phyloP scores from a whole-genome alignment of 495 filamentous ascomycete genomes.

The Penicillium verhagenii region DNA sequence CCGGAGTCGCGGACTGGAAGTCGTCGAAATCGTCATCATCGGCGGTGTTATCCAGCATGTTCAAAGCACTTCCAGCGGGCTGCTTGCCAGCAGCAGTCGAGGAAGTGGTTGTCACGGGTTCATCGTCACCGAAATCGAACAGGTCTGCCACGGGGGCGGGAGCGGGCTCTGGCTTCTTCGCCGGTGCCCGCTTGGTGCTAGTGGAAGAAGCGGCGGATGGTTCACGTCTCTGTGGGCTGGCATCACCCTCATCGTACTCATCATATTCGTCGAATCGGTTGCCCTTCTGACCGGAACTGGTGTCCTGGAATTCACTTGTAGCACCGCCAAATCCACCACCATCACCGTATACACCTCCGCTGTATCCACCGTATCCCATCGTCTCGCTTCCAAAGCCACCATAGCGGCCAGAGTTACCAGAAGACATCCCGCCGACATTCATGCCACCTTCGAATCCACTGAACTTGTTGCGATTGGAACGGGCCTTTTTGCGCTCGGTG shows the following conservation, averaged over 20 bases:
- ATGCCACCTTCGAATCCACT: slow-evolving; percentile 85
- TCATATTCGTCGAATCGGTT: slow-evolving; percentile 97
- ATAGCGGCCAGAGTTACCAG: slow-evolving; percentile 62
- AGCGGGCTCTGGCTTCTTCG: slow-evolving; percentile 71
- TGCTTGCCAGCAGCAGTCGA: slow-evolving; percentile 50
- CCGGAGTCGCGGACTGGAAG: slow-evolving; percentile 87
- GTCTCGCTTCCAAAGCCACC: slow-evolving; percentile 86
- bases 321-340: slow-evolving; percentile 28
- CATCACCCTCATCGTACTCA: slow-evolving; percentile 82
- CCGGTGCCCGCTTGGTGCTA: slow-evolving; percentile 42
- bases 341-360: slow-evolving; percentile 86
- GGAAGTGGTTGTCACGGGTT: slow-evolving; percentile 36
- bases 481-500: slow-evolving; percentile 89
- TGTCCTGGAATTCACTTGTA: slow-evolving; percentile 60
- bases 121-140: slow-evolving; percentile 82
- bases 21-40: slow-evolving; percentile 95
- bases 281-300: slow-evolving; percentile 44
- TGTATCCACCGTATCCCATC: slow-evolving; percentile 76
- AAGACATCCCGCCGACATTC: slow-evolving; percentile 56
- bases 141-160: slow-evolving; percentile 54
- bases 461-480: slow-evolving; percentile 87
- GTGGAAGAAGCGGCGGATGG: slow-evolving; percentile 42
- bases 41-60: slow-evolving; percentile 49
- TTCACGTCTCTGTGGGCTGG: slow-evolving; percentile 45
- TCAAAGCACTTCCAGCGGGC: slow-evolving; percentile 51